Percentiles rank a stretch among this genome's conserved stretches.
Conservation (phyloP, 2,329 filamentous ascomycete genomes). For the Septoria petroselini region DNA sequence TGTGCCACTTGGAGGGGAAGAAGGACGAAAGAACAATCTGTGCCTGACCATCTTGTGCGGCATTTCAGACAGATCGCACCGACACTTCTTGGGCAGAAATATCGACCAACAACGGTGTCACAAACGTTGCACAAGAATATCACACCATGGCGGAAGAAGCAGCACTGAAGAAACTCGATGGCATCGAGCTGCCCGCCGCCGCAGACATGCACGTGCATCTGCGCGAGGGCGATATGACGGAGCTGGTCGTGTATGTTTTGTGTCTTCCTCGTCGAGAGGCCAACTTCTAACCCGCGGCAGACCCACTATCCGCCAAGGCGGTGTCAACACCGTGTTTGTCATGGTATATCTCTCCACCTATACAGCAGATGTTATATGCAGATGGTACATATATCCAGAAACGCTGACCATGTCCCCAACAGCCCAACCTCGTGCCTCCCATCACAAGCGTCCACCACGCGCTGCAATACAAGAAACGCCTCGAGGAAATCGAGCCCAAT, state of each 20-base stretch:
- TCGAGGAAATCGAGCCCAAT: conserved; percentile 47
- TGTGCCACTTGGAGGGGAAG: too few relatives aligned
- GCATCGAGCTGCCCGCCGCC: conserved; percentile 48
- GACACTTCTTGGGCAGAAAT: too few relatives aligned
- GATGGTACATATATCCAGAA: neutral
- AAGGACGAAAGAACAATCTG: too few relatives aligned
- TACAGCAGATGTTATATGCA: conserved; percentile 26
- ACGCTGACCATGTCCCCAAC: neutral
- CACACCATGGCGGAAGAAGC: conserved; percentile 7
- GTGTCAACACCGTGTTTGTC: conserved; percentile 54
- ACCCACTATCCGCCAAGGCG: conserved; percentile 51
- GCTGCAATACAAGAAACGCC: conserved; percentile 45
- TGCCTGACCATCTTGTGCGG: neutral
- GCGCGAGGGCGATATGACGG: conserved; percentile 52
- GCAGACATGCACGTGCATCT: conserved; percentile 54
- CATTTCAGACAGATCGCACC: neutral
- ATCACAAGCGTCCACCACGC: conserved; percentile 50
- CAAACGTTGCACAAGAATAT: neutral
- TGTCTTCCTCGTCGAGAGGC: neutral
- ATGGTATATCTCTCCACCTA: too few relatives aligned
- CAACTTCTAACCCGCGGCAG: conserved; percentile 28
- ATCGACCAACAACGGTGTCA: too few relatives aligned
- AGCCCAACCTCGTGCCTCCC: conserved; percentile 53
- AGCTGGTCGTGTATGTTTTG: conserved; percentile 42
- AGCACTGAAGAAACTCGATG: conserved; percentile 42